Evolutionary conservation across 495 filamentous ascomycete species (phyloP).

Genomic region (Penicillium turbatum): DNA sequence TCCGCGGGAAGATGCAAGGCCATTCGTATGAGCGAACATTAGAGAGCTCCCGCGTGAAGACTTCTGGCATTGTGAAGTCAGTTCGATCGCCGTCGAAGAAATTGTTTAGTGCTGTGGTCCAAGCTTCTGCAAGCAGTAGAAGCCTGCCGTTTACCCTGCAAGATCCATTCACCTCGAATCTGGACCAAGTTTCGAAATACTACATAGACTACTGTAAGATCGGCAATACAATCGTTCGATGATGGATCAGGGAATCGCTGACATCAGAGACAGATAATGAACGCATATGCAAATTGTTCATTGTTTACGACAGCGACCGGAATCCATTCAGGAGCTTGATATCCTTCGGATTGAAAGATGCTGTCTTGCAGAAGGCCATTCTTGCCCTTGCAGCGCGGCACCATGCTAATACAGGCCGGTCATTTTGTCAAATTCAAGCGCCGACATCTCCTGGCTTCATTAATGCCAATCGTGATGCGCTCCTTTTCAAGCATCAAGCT

Average conservation of each 20-base stretch:
- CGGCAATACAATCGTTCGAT: neutral
- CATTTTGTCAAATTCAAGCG: slow-evolving; percentile 18
- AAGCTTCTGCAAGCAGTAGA: neutral
- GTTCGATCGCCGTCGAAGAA: neutral
- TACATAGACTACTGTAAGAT: slow-evolving; percentile 51
- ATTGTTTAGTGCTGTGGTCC: neutral
- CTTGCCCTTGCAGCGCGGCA: slow-evolving; percentile 54
- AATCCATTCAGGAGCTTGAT: slow-evolving; percentile 55
- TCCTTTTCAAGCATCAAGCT: slow-evolving; percentile 48
- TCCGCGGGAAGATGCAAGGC: slow-evolving; percentile 39
- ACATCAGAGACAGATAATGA: slow-evolving; percentile 37
- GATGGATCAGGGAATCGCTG: neutral
- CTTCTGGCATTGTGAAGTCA: neutral
- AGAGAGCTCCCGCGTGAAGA: neutral
- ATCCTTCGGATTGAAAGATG: slow-evolving; percentile 42
- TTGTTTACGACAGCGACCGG: slow-evolving; percentile 48
- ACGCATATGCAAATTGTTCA: slow-evolving; percentile 51
- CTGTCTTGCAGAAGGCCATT: slow-evolving; percentile 48
- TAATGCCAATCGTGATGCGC: slow-evolving; percentile 39
- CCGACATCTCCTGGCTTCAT: slow-evolving; percentile 10
- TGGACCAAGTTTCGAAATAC: slow-evolving; percentile 34
- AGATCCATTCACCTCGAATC: slow-evolving; percentile 35
- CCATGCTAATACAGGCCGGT: slow-evolving; percentile 35
- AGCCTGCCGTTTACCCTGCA: slow-evolving; percentile 15
- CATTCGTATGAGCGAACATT: slow-evolving; percentile 10